Conservation (phyloP, 1,284 basidiomycete genomes). For the Cryptococcus sp. region DNA sequence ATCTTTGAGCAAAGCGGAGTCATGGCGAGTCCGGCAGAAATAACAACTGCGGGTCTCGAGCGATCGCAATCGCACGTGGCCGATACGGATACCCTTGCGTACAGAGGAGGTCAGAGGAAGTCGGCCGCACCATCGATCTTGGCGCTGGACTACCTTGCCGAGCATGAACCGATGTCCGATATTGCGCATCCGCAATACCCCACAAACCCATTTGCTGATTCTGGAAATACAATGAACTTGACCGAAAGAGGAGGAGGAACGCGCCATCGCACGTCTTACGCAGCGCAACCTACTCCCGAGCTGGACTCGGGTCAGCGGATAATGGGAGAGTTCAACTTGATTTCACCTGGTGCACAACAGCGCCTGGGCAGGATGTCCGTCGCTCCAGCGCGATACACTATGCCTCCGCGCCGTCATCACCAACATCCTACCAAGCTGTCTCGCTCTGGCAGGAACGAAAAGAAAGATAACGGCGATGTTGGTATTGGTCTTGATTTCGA, state of each 20-base stretch:
- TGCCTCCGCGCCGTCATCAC: slow-evolving; percentile 14
- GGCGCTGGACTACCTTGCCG: slow-evolving; percentile 19
- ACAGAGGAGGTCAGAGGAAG: neutral
- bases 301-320: neutral
- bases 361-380: slow-evolving; percentile 40
- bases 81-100: too few relatives aligned
- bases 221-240: neutral
- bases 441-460: neutral
- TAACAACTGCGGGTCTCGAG: slow-evolving; percentile 5
- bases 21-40: slow-evolving; percentile 12
- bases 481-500: too few relatives aligned
- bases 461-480: too few relatives aligned
- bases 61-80: too few relatives aligned
- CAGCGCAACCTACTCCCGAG: slow-evolving; percentile 1
- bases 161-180: slow-evolving; percentile 3
- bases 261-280: slow-evolving; percentile 1
- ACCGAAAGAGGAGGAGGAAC: neutral
- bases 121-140: slow-evolving; percentile 25
- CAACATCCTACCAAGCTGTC: neutral
- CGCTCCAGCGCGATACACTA: slow-evolving; percentile 34
- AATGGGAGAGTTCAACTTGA: slow-evolving; percentile 13
- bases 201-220: neutral
- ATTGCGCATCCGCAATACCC: neutral
- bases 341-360: slow-evolving; percentile 28
- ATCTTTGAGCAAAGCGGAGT: slow-evolving; percentile 7